A percentile compares a stretch with the other conserved stretches of the same genome.
These are phyloP conservation scores for Neofusicoccum ribis DNA, from an alignment of 2,329 filamentous ascomycete genomes.

Conservation along the genomic window DNA sequence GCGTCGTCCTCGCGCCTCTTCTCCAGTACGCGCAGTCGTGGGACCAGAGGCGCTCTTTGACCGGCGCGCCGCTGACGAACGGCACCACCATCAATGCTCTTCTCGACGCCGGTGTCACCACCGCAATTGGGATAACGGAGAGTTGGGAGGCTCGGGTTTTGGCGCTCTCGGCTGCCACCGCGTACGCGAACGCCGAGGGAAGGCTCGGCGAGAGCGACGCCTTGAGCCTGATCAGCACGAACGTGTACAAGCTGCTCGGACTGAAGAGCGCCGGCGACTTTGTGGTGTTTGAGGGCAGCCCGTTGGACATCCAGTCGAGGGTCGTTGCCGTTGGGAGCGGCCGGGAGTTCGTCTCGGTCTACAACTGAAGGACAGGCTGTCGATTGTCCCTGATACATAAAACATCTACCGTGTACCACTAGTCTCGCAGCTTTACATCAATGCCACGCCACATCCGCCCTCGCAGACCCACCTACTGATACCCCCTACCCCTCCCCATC, in stretches of 20 bases:
- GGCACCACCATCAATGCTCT: slow-evolving; percentile 62
- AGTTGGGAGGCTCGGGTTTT: slow-evolving; percentile 64
- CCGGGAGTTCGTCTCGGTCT: background rate
- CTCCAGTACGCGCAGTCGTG: slow-evolving; percentile 57
- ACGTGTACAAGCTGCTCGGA: slow-evolving; percentile 61
- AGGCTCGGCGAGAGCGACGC: slow-evolving; percentile 56
- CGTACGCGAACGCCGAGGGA: slow-evolving; percentile 58
- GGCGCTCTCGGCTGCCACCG: slow-evolving; percentile 61
- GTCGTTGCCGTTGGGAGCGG: slow-evolving; percentile 38
- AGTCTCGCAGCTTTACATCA: background rate
- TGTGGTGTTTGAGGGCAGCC: slow-evolving; percentile 63
- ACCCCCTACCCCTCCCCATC: slow-evolving; percentile 16
- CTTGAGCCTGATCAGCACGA: slow-evolving; percentile 57
- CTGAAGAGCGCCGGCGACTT: slow-evolving; percentile 51
- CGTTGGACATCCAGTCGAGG: slow-evolving; percentile 59
- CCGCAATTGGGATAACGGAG: slow-evolving; percentile 61
- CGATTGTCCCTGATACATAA: no score
- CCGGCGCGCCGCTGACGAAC: slow-evolving; percentile 66
- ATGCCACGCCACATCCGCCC: slow-evolving; percentile 23
- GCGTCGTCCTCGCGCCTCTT: slow-evolving; percentile 62
- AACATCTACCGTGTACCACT: background rate
- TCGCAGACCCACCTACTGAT: no score
- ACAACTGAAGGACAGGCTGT: background rate
- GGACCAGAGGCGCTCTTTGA: slow-evolving; percentile 63
- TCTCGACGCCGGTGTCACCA: slow-evolving; percentile 58